These are phyloP conservation scores for Plasmodium fragile DNA, from an alignment of 169 alveolate species.

Conservation along the genomic window DNA sequence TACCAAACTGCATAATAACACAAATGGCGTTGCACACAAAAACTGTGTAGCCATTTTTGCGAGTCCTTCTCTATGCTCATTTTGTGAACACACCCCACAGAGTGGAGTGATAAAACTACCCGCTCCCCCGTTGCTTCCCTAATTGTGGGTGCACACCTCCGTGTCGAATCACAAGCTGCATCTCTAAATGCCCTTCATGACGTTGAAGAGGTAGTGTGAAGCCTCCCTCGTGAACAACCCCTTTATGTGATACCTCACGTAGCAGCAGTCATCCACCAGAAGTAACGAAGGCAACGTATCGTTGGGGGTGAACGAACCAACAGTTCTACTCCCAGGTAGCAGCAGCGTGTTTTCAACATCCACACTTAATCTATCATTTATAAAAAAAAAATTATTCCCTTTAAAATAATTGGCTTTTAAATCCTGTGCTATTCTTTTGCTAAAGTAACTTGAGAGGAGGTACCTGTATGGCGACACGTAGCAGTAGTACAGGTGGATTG, in stretches of 20 bases:
- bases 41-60: neutral
- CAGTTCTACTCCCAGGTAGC: neutral
- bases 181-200: neutral
- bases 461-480: slow-evolving; percentile 40
- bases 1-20: neutral
- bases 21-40: neutral
- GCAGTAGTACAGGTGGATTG: slow-evolving; percentile 36
- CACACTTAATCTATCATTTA: slow-evolving; percentile 25
- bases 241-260: slow-evolving; percentile 55
- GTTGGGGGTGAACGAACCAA: neutral
- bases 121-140: neutral
- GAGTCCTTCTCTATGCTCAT: no score
- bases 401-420: slow-evolving; percentile 13
- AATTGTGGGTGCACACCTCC: neutral
- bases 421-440: slow-evolving; percentile 17
- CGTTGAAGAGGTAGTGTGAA: slow-evolving; percentile 30
- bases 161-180: neutral
- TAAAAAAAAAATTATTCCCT: slow-evolving; percentile 16
- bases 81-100: neutral
- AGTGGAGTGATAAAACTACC: neutral
- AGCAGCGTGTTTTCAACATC: slow-evolving; percentile 14
- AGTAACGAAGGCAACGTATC: slow-evolving; percentile 20
- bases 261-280: slow-evolving; percentile 28
- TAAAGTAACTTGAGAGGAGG: slow-evolving; percentile 20
- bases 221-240: slow-evolving; percentile 56